Evolutionary conservation across 2,329 filamentous ascomycete species (phyloP), one percentile per base, ranked within the genome.

Genomic region (Diaporthe destruens): DNA sequence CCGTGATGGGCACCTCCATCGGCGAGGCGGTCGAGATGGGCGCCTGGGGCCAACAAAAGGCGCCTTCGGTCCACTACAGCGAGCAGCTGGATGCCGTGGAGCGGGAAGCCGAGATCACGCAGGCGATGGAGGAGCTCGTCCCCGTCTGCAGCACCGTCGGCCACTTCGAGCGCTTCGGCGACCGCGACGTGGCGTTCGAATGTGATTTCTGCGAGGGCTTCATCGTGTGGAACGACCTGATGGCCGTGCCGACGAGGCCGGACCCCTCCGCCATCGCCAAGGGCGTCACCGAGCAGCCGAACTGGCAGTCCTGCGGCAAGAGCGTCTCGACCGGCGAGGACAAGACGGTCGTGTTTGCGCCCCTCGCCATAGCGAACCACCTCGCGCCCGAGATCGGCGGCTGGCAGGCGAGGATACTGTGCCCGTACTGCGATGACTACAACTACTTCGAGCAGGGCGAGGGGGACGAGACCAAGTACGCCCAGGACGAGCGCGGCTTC

Each of bases 191-290:
- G 61, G 88, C 86, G 9, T 90, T 90, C 76, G 82, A 89, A 9
- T 91, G 89, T 81, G 88, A 91, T 80, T 90, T 87, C 77, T 90
- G 89, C 80, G 88, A 90, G 77, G 89, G 89, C 2, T 87, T 88
- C 77, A 80, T 90, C 32, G 80, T 90, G 29, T 90, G 89, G 89
- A 84, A 87, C 72, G 87, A 91, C 77, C 76, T 90, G 42, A 83
- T 85, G 75, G 81, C 80, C 63, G 86, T 90, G 81, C 88, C 88
- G 7, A 85, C 85, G 1, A 79, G 82, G 70, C 80, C 87, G 47
- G 78, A 80, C 11, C 79, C 79, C 34, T 34, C 67, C 14, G 71
- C 71, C 32, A 29, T 63, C n/a, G 54, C 80, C 79, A 69, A 76
- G 68, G 75, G 75, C 34, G 72, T 76, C 73, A 72, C 61, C 55